Conservation (phyloP, 129 eudicot species). For the Centrapalus pauciflorus region DNA sequence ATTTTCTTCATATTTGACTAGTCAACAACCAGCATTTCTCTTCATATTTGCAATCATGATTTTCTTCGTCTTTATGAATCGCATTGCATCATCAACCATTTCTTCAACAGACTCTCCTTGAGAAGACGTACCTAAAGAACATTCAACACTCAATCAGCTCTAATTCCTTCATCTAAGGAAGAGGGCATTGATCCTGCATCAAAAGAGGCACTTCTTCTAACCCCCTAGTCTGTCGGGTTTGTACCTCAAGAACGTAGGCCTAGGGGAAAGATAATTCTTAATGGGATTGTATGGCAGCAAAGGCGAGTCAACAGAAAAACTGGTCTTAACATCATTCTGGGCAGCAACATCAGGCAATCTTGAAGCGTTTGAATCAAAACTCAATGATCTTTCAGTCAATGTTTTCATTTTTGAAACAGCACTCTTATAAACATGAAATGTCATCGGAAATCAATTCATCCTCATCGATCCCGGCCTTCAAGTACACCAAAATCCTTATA, state of each 20-base stretch:
- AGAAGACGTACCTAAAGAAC: slow-evolving; percentile 10
- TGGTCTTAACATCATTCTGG: background rate
- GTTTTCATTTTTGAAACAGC: slow-evolving; percentile 37
- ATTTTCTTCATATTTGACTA: background rate
- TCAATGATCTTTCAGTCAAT: slow-evolving; percentile 27
- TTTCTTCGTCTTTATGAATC: background rate
- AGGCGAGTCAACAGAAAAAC: background rate
- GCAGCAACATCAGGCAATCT: background rate
- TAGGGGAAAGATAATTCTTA: slow-evolving; percentile 54
- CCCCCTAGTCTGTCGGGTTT: slow-evolving; percentile 44
- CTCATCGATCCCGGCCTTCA: slow-evolving; percentile 38
- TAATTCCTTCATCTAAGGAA: slow-evolving; percentile 8
- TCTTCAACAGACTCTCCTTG: background rate
- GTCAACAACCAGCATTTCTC: too few species aligned
- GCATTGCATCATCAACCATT: background rate
- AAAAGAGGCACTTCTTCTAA: slow-evolving; percentile 15
- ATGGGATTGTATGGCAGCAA: slow-evolving; percentile 48
- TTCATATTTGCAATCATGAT: slow-evolving; percentile 3
- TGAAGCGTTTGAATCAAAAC: slow-evolving; percentile 2
- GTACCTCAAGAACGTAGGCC: slow-evolving; percentile 60
- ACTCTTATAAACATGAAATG: slow-evolving; percentile 50
- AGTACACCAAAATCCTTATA: background rate
- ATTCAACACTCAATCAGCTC: background rate
- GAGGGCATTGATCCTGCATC: slow-evolving; percentile 20
- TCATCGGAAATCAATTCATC: slow-evolving; percentile 11